Conservation (phyloP, 139 green algal genomes). For the Chlamydomonas eustigma region DNA sequence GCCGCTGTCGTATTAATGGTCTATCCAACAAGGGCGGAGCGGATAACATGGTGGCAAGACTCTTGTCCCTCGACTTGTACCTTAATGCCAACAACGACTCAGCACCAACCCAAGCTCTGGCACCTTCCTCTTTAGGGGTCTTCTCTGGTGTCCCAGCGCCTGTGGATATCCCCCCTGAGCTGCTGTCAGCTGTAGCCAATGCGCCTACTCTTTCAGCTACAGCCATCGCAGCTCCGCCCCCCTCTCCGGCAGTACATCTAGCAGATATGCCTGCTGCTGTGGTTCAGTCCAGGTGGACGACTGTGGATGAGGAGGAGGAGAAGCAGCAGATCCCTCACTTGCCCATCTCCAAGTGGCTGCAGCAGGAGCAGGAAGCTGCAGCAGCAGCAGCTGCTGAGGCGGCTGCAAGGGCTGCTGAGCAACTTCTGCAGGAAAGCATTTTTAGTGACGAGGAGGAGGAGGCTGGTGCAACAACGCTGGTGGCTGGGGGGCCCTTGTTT, state of each 20-base stretch:
- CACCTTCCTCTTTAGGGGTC: not conserved
- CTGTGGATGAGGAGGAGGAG: slow-evolving; percentile 60
- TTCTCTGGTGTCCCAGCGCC: not conserved
- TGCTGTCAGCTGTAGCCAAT: not conserved
- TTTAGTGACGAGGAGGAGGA: slow-evolving; percentile 9
- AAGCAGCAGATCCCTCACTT: slow-evolving; percentile 29
- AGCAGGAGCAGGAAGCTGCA: slow-evolving; percentile 2
- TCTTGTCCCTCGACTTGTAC: slow-evolving; percentile 35
- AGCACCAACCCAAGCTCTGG: not conserved
- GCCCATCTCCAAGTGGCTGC: slow-evolving; percentile 54
- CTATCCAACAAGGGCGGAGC: slow-evolving; percentile 50
- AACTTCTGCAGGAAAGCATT: not conserved
- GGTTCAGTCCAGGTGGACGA: slow-evolving; percentile 47
- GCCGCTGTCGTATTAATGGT: slow-evolving; percentile 52
- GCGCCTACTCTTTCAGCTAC: not conserved
- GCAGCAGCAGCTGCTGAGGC: not conserved
- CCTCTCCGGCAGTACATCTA: not conserved
- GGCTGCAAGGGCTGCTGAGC: not conserved
- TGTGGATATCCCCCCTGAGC: not conserved
- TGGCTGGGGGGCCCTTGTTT: not conserved
- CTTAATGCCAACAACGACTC: slow-evolving; percentile 8
- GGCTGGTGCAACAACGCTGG: not conserved
- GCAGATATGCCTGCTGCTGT: not conserved
- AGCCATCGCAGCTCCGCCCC: not conserved
- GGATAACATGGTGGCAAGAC: slow-evolving; percentile 29